These are phyloP conservation scores for Phyllosticta ampelicida DNA, from an alignment of 2,329 filamentous ascomycete species.

Conservation along the genomic window DNA sequence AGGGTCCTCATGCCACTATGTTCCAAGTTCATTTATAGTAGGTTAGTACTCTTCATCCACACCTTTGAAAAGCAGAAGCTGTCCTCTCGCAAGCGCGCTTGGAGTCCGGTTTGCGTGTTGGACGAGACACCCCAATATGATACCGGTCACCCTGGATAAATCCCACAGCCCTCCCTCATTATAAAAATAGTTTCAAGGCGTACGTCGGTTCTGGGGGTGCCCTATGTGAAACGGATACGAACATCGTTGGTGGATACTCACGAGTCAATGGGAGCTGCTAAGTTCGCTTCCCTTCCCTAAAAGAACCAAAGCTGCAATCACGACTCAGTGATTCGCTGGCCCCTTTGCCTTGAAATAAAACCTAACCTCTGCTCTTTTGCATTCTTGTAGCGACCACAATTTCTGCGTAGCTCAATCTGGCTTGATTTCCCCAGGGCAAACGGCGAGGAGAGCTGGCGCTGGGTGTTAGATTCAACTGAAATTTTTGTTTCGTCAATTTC, in stretches of 20 bases:
- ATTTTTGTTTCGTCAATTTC: too few species aligned
- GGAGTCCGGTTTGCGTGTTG: neutral
- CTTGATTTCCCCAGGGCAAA: neutral
- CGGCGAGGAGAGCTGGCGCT: too few species aligned
- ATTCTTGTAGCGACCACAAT: neutral
- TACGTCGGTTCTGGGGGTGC: neutral
- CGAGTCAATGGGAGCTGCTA: conserved; percentile 7
- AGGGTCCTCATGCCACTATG: conserved; percentile 4
- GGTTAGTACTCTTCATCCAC: neutral
- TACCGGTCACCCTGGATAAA: neutral
- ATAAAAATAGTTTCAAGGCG: conserved; percentile 5
- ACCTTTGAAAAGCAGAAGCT: neutral
- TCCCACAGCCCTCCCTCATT: conserved; percentile 1
- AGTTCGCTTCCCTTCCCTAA: conserved; percentile 3
- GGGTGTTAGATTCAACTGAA: too few species aligned
- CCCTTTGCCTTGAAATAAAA: neutral
- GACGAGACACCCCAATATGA: neutral
- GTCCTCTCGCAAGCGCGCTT: neutral
- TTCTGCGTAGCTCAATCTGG: neutral
- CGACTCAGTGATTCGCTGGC: conserved; percentile 3
- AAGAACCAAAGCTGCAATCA: conserved; percentile 3
- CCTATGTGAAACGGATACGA: conserved; percentile 7
- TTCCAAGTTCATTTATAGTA: neutral
- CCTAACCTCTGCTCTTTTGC: neutral
- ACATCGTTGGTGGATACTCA: conserved; percentile 1